Percentiles rank a stretch among this genome's conserved stretches.
These are phyloP conservation scores for Colletotrichum agaves DNA, from an alignment of 2,329 filamentous ascomycete genomes.

Conservation along the genomic window DNA sequence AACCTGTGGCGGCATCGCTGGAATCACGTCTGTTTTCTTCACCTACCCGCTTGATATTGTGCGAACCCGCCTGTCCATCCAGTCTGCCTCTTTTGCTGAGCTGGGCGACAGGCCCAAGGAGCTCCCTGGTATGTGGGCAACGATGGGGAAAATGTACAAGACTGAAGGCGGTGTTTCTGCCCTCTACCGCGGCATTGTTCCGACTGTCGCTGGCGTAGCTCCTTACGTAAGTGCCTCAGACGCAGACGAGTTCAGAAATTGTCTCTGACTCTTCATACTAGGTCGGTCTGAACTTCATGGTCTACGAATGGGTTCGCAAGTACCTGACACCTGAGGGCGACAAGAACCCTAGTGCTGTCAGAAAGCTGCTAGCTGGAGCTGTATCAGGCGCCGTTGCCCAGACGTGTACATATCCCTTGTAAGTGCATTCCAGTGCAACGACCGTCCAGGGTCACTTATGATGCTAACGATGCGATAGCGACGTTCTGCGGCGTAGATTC, in stretches of 20 bases:
- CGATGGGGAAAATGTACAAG: constrained; percentile 85
- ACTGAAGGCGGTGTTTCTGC: constrained; percentile 87
- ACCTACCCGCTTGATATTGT: constrained; percentile 99
- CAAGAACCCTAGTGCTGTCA: constrained; percentile 78
- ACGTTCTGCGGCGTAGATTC: constrained; percentile 91
- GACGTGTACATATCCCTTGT: constrained; percentile 99
- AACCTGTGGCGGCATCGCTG: constrained; percentile 89
- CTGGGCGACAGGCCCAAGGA: constrained; percentile 73
- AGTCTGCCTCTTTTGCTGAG: constrained; percentile 92
- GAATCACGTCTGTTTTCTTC: constrained; percentile 92
- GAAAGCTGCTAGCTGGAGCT: constrained; percentile 90
- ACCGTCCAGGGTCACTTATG: background rate
- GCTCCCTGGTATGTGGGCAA: constrained; percentile 92
- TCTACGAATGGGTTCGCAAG: constrained; percentile 88
- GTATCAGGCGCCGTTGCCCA: constrained; percentile 97
- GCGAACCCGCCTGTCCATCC: constrained; percentile 93
- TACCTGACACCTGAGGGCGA: constrained; percentile 90
- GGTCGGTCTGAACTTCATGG: constrained; percentile 98
- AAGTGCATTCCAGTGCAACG: constrained; percentile 53
- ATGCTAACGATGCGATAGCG: constrained; percentile 61
- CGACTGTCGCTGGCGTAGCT: constrained; percentile 93
- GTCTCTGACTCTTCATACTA: constrained; percentile 48
- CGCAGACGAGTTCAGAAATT: background rate
- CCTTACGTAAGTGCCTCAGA: constrained; percentile 75
- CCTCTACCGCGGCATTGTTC: constrained; percentile 93